Base-by-base conservation (phyloP, 257 asterid species). In the Solanum rostratum region DNA sequence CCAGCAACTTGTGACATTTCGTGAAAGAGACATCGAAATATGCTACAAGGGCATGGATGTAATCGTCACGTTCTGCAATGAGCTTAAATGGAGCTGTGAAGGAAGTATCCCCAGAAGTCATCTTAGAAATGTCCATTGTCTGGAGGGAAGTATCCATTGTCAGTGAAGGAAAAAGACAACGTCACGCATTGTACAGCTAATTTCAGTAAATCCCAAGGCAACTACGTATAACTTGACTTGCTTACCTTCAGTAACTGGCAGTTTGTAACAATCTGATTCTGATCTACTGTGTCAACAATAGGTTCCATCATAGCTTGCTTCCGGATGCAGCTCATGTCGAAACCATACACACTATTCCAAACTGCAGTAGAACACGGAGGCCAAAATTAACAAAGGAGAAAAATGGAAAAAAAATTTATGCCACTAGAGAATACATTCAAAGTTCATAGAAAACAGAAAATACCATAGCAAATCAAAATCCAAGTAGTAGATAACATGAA, bases 101-200 rank as follows among this genome's bases (percentile, higher is more conserved):
- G 50, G 99, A 95, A 83, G 94, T 94, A 87, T 95, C 99, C 4
- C 88, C 97, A 15, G 96, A 62, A 83, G 88, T 85, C 99, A 97
- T 97, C 93, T 94, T 97, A 7, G 98, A 95, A 74, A 97, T 97
- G 91, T 97, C 99, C 98, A 97, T 95, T 8, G 98, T 93, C 98
- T 97, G 89, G 79, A 82, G 65, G 86, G 80, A 76, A 27, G 82
- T 4, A 46, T 50, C 20, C 84, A 9, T 65, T 24, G 18, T 76
- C 45, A 70, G 66, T 18, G 24, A 69, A 76, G 78, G 74, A 80
- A 62, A 73, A 45, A 74, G 63, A 14, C 59, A 78, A 78, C 16
- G 27, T 50, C 13, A 15, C 2, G 2, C 46, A 78, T 50, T 15
- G 14, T 15, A 16, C 16, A 0, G 22, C 82, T 76, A n/a, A 49